Evolutionary conservation across 139 green algal genomes (phyloP), one percentile per base, ranked within the genome.

Genomic region (Chlamydomonas sp.): DNA sequence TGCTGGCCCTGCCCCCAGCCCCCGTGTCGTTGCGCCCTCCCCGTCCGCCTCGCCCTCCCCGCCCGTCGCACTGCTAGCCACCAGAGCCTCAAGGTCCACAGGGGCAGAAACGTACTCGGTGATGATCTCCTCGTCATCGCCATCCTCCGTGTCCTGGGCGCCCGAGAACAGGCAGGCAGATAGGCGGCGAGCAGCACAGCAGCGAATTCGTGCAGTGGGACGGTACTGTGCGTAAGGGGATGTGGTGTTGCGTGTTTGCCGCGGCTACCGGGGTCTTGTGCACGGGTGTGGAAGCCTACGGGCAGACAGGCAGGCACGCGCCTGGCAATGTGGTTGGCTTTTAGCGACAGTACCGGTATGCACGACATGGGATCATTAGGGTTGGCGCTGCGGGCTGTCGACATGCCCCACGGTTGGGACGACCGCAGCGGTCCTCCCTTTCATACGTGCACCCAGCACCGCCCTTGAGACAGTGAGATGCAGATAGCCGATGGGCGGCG

Each of bases 91-190:
- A 20, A 91, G 84, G 16, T 93, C 90, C 16, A 92, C 73, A 18
- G 92, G 92, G 0, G 90, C 90, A 14, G 92, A 84, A 4, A 94
- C 92, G 81, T 94, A 94, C 84, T 94, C 92, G 57, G 93, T 89
- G 5, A 92, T 86, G 9, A 94, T 90, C 9, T 94, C 85, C 61
- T 93, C 90, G 9, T 94, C 91, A 1, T 89, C 89, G 10, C 78
- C 85, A 5, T 85, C 83, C 80, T 92, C 83, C 68, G 31, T 59
- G 7, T 85, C 63, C 61, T 3, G n/a, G n/a, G 66, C 66, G 63
- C 15, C 6, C 62, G 76, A 63, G 9, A 57, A n/a, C 60, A 1
- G 20, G 63, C 16, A 60, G 62, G 72, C 72, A 71, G 31, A 49
- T 74, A 63, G 71, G 49, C 20, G 57, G 57, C 57, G 59, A 69